Percentiles rank a stretch among this genome's conserved stretches.
Evolutionary conservation across 805 yeast species (phyloP).

Genomic region (Monosporozyma aerobia): DNA sequence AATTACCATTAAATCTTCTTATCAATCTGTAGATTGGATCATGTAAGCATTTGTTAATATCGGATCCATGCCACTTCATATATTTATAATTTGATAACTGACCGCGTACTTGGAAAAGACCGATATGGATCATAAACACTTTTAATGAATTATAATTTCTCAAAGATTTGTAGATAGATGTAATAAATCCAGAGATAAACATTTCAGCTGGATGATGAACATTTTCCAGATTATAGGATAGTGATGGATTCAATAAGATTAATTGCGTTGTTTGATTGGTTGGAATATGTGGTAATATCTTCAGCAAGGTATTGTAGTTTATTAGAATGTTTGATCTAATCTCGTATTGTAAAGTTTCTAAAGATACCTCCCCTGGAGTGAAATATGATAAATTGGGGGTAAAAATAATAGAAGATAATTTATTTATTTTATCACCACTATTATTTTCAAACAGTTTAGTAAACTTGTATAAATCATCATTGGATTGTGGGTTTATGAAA

Average conservation of each 20-base stretch:
- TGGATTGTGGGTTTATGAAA: slow-evolving; percentile 19
- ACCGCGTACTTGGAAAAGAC: slow-evolving; percentile 24
- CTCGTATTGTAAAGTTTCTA: slow-evolving; percentile 16
- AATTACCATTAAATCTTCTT: slow-evolving; percentile 16
- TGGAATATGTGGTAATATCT: slow-evolving; percentile 16
- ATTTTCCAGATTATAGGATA: slow-evolving; percentile 17
- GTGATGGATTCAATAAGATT: slow-evolving; percentile 25
- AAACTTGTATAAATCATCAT: slow-evolving; percentile 16
- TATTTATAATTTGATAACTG: slow-evolving; percentile 28
- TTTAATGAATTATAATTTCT: slow-evolving; percentile 7
- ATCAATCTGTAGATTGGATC: slow-evolving; percentile 23
- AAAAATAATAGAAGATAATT: slow-evolving; percentile 20
- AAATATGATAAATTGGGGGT: slow-evolving; percentile 29
- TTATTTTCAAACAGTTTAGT: slow-evolving; percentile 9
- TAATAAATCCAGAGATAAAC: slow-evolving; percentile 22
- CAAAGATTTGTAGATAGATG: slow-evolving; percentile 15
- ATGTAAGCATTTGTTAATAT: slow-evolving; percentile 17
- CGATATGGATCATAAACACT: slow-evolving; percentile 20
- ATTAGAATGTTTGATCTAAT: slow-evolving; percentile 19
- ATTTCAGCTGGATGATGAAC: slow-evolving; percentile 23
- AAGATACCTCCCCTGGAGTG: slow-evolving; percentile 21
- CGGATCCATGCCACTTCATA: slow-evolving; percentile 17
- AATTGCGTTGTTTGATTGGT: slow-evolving; percentile 13
- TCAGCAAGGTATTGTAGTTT: slow-evolving; percentile 16
- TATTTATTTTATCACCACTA: slow-evolving; percentile 1